phyloP scores from a whole-genome alignment of 768 basidiomycete genomes.

The Tricholoma furcatifolium region DNA sequence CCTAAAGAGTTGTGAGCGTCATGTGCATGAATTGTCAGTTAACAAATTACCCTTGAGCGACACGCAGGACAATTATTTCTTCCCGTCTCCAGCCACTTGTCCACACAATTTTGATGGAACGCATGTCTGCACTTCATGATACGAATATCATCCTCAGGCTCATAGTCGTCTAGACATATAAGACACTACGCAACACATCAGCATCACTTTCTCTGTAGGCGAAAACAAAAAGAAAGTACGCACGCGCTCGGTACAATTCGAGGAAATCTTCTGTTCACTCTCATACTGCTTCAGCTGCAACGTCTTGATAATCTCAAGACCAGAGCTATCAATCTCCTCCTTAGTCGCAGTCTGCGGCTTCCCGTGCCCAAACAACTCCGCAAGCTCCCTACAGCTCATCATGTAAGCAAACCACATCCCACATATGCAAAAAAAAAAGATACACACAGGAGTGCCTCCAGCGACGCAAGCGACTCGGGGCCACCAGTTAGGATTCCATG shows the following conservation, averaged over 20 bases:
- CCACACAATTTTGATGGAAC: slow-evolving; percentile 90
- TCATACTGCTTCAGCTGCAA: slow-evolving; percentile 52
- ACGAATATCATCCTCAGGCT: slow-evolving; percentile 72
- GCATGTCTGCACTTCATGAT: slow-evolving; percentile 82
- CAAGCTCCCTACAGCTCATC: slow-evolving; percentile 58
- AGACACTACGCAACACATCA: slow-evolving; percentile 49
- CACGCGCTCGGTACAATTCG: slow-evolving; percentile 81
- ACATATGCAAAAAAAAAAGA: not conserved
- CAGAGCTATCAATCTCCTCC: slow-evolving; percentile 84
- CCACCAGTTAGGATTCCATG: slow-evolving; percentile 86
- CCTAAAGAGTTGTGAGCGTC: slow-evolving; percentile 20
- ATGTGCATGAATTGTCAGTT: not conserved
- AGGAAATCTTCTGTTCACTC: slow-evolving; percentile 60
- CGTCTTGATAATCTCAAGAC: slow-evolving; percentile 72
- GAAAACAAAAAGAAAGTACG: slow-evolving; percentile 25
- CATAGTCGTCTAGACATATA: slow-evolving; percentile 88
- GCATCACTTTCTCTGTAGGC: not conserved
- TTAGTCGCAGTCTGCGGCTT: slow-evolving; percentile 82
- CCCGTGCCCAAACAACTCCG: slow-evolving; percentile 77
- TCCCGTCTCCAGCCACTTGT: slow-evolving; percentile 83
- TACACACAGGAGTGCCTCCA: slow-evolving; percentile 73
- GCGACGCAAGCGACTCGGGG: slow-evolving; percentile 68
- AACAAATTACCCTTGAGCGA: slow-evolving; percentile 60
- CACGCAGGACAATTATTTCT: slow-evolving; percentile 93
- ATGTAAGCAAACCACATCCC: not conserved